A percentile compares a stretch with the other conserved stretches of the same genome.
phyloP scores from a whole-genome alignment of 2,329 filamentous ascomycete species.

The Aspergillus quadrilineatus region DNA sequence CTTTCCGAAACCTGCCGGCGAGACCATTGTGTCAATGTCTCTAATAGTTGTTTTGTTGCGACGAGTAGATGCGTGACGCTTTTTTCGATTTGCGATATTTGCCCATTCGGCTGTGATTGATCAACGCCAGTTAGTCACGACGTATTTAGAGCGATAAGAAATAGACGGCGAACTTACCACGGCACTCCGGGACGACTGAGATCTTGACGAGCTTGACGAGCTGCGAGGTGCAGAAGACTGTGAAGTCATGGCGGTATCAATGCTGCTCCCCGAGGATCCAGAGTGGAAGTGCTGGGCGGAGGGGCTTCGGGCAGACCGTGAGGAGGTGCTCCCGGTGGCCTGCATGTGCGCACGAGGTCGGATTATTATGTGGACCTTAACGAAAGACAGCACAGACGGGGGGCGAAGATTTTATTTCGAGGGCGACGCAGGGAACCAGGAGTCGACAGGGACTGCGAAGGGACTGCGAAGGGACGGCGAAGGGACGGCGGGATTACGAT shows the following conservation, averaged over 20 bases:
- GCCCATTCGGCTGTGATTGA: conserved; percentile 61
- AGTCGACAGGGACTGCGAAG: background rate
- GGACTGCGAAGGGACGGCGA: conserved; percentile 12
- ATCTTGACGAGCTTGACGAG: conserved; percentile 66
- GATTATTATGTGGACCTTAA: conserved; percentile 4
- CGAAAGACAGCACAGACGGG: background rate
- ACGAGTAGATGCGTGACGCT: conserved; percentile 97
- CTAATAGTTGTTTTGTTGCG: conserved; percentile 94
- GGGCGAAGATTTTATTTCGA: conserved; percentile 5
- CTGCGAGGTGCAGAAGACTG: conserved; percentile 60
- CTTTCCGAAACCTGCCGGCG: conserved; percentile 86
- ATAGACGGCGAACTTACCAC: conserved; percentile 56
- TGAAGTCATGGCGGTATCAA: conserved; percentile 51
- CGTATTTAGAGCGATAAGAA: background rate
- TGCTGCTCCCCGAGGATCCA: conserved; percentile 50
- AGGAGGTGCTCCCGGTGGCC: conserved; percentile 20
- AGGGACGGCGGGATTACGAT: conserved; percentile 14
- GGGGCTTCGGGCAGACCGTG: conserved; percentile 52
- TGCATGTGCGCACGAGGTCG: conserved; percentile 21
- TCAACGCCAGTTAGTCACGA: conserved; percentile 1
- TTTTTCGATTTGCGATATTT: conserved; percentile 96
- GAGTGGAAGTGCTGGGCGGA: conserved; percentile 29
- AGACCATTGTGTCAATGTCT: conserved; percentile 97
- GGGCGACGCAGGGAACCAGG: conserved; percentile 15
- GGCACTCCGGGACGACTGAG: conserved; percentile 54